Evolutionary conservation across 169 alveolate genomes (phyloP), one percentile per base, ranked within the genome.

Genomic region (Cytauxzoon felis): DNA sequence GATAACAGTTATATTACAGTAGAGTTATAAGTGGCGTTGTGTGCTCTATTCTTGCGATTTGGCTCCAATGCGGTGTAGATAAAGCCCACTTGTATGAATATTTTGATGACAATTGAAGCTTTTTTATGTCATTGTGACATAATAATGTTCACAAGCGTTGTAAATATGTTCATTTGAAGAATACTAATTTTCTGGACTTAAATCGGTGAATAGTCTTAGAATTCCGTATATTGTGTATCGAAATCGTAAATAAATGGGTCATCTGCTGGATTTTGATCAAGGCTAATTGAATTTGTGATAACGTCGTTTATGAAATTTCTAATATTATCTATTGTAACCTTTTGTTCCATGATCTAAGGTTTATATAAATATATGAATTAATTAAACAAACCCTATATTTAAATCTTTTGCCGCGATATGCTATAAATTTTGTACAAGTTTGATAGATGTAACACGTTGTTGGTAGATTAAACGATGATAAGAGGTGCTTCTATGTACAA

Each of bases 291-390:
- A 41, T 65, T 71, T 27, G 80, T 36, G 41, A 76, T 64, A 47
- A 76, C 86, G 50, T 66, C 75, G 42, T 76, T 68, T 16, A 76
- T 76, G 68, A 76, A 76, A 29, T 49, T 45, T 23, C 58, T 65
- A 2, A 76, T 69, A 54, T 58, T 66, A 24, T 47, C 57, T 1
- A 52, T 58, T 21, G 72, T 65, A 18, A 61, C 67, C 0, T 23
- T 53, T 1, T 34, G 40, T 19, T 65, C 59, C 81, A 76, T 30
- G 16, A 76, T 43, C 86, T 76, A 58, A 19, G 33, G 18, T 40
- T 8, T 4, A 19, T 1, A 8, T 27, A 7, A 2, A 41, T 30
- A 43, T n/a, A 16, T 2, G 18, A 19, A 5, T 21, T 19, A 27
- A 3, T 21, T n/a, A 11, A 52, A 21, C 68, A 26, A 36, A 76